Evolutionary conservation across 108 stramenopile species (phyloP), one percentile per base, ranked within the genome.

Genomic region (Aureococcus anophagefferens): DNA sequence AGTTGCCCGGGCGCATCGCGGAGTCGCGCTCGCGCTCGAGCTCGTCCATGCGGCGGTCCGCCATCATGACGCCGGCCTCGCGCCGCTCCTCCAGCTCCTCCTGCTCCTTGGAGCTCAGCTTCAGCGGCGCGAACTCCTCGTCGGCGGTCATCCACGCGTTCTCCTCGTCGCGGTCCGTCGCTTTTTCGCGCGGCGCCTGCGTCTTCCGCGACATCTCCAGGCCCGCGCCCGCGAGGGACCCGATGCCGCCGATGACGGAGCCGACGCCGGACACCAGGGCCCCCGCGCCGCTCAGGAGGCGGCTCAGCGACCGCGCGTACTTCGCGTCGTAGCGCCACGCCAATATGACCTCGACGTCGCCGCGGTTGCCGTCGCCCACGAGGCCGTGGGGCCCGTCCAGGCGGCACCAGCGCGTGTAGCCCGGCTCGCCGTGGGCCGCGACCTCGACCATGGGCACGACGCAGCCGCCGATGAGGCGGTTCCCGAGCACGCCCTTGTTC

Each of bases 1-100:
- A 87, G 67, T 85, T 82, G 13, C 86, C 84, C 11, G 68, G 51
- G 21, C 1, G 1, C 51, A 59, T 59, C 7, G 51, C 51, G 21
- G 14, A 1, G 51, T 18, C 51, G 21, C 51, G 21, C 21, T 1
- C 7, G 51, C 25, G 0, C 21, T 16, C 25, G 51, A 59, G 51
- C 51, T 59, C 51, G 51, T 59, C 51, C 7, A 59, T 1, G 51
- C 17, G 21, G 51, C 51, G 51, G 7, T 28, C 51, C 7, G 51
- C 51, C 51, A 59, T 59, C 51, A 59, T 59, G 51, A 11, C 51
- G 51, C 51, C 21, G 7, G 51, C 51, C 21, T 1, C 25, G 21
- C 51, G 51, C 51, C 25, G 51, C 51, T 59, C 51, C 21, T 59
- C 21, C 14, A 59, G 21, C 51, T 59, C 51, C 51, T 59, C 51